Conservation (phyloP, 1,139 yeast species). For the Saccharomyces pastorianus region DNA sequence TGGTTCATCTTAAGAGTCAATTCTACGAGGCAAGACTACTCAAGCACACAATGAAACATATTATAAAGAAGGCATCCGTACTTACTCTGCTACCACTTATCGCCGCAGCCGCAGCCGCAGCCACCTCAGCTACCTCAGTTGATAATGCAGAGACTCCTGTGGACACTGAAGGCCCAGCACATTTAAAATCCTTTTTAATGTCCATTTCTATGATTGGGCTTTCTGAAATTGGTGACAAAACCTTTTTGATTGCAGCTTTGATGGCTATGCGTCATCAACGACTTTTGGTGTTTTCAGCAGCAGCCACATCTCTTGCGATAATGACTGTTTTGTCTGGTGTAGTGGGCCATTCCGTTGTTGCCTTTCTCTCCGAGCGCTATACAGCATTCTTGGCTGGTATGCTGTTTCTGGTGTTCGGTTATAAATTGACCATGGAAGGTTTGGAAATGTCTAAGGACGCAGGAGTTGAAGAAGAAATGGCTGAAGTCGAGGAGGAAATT, state of each 20-base stretch:
- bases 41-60: background rate
- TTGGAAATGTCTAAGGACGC: constrained; percentile 67
- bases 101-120: background rate
- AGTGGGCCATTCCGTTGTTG: constrained; percentile 86
- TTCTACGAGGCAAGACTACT: too few species aligned
- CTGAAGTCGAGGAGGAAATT: constrained; percentile 93
- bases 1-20: too few species aligned
- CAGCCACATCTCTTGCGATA: constrained; percentile 71
- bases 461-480: constrained; percentile 91
- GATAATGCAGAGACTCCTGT: background rate
- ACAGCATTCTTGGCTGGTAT: constrained; percentile 78
- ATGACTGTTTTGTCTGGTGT: constrained; percentile 90
- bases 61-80: background rate
- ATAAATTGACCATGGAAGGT: constrained; percentile 72
- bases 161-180: constrained; percentile 7
- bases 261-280: constrained; percentile 96
- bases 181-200: constrained; percentile 45
- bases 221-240: constrained; percentile 94
- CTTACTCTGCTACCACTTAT: constrained; percentile 4
- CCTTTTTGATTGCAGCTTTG: constrained; percentile 90
- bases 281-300: constrained; percentile 74
- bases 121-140: constrained; percentile 6
- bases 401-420: constrained; percentile 77
- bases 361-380: constrained; percentile 66
- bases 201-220: constrained; percentile 80